A percentile compares a stretch with the other conserved stretches of the same genome.
These are phyloP conservation scores for Schizochytrium sp. DNA, from an alignment of 108 stramenopile species.

Conservation along the genomic window DNA sequence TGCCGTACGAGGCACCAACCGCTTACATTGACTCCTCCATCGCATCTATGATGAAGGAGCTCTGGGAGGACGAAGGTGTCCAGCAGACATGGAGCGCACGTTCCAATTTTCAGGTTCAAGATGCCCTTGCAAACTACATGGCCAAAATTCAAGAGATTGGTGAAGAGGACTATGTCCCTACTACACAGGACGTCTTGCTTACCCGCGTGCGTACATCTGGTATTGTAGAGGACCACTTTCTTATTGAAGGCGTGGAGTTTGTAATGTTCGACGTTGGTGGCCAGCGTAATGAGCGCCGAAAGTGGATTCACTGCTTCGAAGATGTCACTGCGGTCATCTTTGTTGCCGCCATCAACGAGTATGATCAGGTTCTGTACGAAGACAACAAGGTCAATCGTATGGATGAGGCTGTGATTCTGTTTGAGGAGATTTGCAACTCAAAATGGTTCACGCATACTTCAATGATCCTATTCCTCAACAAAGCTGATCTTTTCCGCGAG, in stretches of 20 bases:
- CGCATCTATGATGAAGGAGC: conserved; percentile 76
- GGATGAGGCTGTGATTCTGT: conserved; percentile 94
- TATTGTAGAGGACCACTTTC: conserved; percentile 75
- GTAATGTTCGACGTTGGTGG: conserved; percentile 90
- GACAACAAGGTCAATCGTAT: conserved; percentile 94
- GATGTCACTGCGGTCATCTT: conserved; percentile 97
- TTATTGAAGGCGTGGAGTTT: conserved; percentile 82
- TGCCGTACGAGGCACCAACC: conserved; percentile 58
- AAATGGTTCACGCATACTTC: conserved; percentile 76
- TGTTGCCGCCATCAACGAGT: conserved; percentile 94
- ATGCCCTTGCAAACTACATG: conserved; percentile 83
- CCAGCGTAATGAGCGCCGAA: conserved; percentile 79
- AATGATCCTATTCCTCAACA: conserved; percentile 87
- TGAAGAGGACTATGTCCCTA: conserved; percentile 77
- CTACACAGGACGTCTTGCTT: conserved; percentile 74
- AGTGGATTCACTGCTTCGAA: conserved; percentile 85
- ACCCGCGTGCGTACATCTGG: conserved; percentile 75
- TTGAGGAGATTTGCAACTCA: conserved; percentile 85
- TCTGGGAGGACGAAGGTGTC: conserved; percentile 79
- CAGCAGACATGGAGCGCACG: conserved; percentile 82
- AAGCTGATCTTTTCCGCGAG: conserved; percentile 79
- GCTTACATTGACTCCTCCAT: conserved; percentile 73
- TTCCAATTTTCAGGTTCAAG: conserved; percentile 82
- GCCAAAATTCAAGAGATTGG: conserved; percentile 82
- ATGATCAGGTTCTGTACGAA: conserved; percentile 95